phyloP scores from a whole-genome alignment of 352 stramenopile genomes.

The Pseudoperonospora humuli region DNA sequence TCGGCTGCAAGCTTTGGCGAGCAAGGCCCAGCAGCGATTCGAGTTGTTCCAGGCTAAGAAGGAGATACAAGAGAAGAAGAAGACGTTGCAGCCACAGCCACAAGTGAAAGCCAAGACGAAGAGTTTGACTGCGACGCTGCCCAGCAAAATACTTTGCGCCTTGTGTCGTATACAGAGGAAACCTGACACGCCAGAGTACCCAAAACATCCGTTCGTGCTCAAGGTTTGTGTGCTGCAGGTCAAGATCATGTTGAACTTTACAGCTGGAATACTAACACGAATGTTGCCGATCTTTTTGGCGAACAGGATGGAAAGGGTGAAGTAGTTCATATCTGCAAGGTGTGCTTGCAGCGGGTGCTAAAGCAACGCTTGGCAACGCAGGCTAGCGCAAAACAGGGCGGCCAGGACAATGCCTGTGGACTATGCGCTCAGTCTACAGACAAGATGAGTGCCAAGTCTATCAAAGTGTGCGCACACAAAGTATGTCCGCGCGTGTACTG shows the following conservation, averaged over 20 bases:
- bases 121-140: constrained; percentile 2
- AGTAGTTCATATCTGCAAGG: constrained; percentile 49
- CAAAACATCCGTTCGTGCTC: constrained; percentile 67
- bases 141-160: constrained; percentile 32
- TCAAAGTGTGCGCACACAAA: constrained; percentile 37
- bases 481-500: constrained; percentile 53
- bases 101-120: constrained; percentile 8
- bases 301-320: constrained; percentile 41
- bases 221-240: constrained; percentile 34
- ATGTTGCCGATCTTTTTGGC: constrained; percentile 1
- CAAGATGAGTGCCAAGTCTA: constrained; percentile 15
- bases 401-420: constrained; percentile 31
- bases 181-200: constrained; percentile 19
- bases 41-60: constrained; percentile 7
- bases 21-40: constrained; percentile 12
- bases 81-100: neutral
- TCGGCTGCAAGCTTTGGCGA: constrained; percentile 4
- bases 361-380: constrained; percentile 23
- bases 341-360: constrained; percentile 55
- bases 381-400: constrained; percentile 2
- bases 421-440: constrained; percentile 36
- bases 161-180: constrained; percentile 35
- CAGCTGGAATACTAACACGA: neutral
- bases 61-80: constrained; percentile 1
- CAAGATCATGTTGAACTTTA: neutral